phyloP scores from a whole-genome alignment of 192 early-diverging fungal species.

The Allomyces macrogynus region DNA sequence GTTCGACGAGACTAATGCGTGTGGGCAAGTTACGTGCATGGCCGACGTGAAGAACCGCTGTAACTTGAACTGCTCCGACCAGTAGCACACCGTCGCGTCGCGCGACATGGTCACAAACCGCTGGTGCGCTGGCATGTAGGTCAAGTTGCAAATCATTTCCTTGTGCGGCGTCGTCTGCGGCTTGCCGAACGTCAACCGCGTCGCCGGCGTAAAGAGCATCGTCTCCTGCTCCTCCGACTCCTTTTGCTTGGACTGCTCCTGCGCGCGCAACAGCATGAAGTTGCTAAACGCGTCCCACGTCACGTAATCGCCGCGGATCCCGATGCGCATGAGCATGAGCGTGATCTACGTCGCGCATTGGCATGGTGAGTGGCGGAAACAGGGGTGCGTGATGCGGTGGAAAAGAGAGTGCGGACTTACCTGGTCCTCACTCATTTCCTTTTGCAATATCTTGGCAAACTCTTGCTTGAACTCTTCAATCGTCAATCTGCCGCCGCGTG shows the following conservation, averaged over 20 bases:
- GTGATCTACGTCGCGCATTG: conserved; percentile 9
- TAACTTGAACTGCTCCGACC: conserved; percentile 25
- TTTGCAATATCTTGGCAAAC: conserved; percentile 21
- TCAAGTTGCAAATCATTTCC: conserved; percentile 18
- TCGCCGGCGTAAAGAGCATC: conserved; percentile 10
- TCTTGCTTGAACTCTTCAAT: conserved; percentile 23
- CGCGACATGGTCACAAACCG: conserved; percentile 20
- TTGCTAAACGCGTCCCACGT: conserved; percentile 40
- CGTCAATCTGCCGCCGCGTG: neutral
- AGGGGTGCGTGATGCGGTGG: too few relatives aligned
- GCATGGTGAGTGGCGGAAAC: neutral
- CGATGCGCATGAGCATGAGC: conserved; percentile 35
- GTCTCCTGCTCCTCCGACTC: conserved; percentile 17
- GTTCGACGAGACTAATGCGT: too few relatives aligned
- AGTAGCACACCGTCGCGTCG: conserved; percentile 25
- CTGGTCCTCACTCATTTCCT: conserved; percentile 26
- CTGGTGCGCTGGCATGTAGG: conserved; percentile 8
- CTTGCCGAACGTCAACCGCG: conserved; percentile 4
- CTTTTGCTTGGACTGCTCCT: conserved; percentile 22
- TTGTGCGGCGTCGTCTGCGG: conserved; percentile 16
- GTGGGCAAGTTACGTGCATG: conserved; percentile 7
- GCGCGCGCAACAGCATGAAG: conserved; percentile 27
- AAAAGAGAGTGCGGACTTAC: conserved; percentile 2
- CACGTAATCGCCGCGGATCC: conserved; percentile 28
- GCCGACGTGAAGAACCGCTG: conserved; percentile 16